Percentiles rank a stretch among this genome's conserved stretches.
Evolutionary conservation across 106 monocot genomes (phyloP).

Genomic region (Alisma plantagoaquatica): DNA sequence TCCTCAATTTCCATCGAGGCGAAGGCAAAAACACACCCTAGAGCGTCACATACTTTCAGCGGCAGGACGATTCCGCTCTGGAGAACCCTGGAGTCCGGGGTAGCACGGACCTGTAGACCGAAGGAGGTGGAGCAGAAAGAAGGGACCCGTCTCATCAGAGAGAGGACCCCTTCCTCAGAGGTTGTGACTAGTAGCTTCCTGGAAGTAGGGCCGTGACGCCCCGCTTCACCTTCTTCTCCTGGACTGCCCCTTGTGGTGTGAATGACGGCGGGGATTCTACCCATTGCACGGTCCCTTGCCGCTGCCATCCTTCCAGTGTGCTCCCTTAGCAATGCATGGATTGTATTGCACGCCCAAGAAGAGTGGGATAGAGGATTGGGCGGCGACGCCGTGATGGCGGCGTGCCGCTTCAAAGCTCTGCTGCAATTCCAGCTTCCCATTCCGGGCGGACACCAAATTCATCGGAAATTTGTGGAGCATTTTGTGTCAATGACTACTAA

Average conservation of each 20-base stretch:
- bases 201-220: constrained; percentile 9
- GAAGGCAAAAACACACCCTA: neutral
- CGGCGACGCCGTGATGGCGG: too few relatives aligned
- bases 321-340: constrained; percentile 73
- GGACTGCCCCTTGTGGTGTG: constrained; percentile 12
- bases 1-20: neutral
- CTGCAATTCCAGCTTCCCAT: too few relatives aligned
- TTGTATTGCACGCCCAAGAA: constrained; percentile 35
- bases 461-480: too few relatives aligned
- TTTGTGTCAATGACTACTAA: too few relatives aligned
- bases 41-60: constrained; percentile 31
- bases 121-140: constrained; percentile 59
- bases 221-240: too few relatives aligned
- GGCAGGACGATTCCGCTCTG: constrained; percentile 66
- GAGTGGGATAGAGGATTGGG: too few relatives aligned
- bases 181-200: constrained; percentile 45
- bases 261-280: constrained; percentile 52
- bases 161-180: constrained; percentile 44
- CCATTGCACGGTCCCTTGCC: constrained; percentile 42
- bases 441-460: too few relatives aligned
- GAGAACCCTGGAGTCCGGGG: constrained; percentile 49
- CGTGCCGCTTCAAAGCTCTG: too few relatives aligned
- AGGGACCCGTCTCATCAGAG: constrained; percentile 32
- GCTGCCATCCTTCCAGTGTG: constrained; percentile 39
- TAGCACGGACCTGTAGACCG: constrained; percentile 50